Evolutionary conservation across 345 rosid species (phyloP).

Genomic region (Salix suchowensis): DNA sequence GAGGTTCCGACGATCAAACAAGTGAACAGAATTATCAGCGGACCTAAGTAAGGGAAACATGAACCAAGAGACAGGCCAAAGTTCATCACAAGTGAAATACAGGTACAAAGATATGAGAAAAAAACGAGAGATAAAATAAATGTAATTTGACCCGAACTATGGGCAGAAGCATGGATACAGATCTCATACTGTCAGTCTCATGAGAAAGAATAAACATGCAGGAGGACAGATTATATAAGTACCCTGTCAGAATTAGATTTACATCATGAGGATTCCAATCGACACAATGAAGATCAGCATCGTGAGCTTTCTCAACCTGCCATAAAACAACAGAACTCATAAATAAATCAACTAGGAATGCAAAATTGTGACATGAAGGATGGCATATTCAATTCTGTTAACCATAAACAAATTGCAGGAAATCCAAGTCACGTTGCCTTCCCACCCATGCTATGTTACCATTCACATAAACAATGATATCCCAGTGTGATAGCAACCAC

Average conservation of each 20-base stretch:
- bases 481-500: no score
- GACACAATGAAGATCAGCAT: constrained; percentile 64
- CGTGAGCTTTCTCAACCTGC: constrained; percentile 68
- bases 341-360: background rate
- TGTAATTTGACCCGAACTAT: background rate
- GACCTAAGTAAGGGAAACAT: constrained; percentile 25
- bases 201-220: background rate
- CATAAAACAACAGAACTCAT: background rate
- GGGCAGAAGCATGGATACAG: background rate
- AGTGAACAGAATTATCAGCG: constrained; percentile 45
- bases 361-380: background rate
- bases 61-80: background rate
- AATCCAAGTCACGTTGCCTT: no score
- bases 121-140: background rate
- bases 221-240: background rate
- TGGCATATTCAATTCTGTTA: background rate
- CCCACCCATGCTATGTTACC: no score
- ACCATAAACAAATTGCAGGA: no score
- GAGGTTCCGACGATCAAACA: constrained; percentile 57
- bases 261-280: constrained; percentile 70
- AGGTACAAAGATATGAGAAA: background rate
- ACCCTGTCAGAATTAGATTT: constrained; percentile 67
- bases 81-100: background rate
- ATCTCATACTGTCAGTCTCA: background rate
- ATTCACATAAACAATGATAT: no score